These are phyloP conservation scores for Plicaturopsis crispa DNA, from an alignment of 768 basidiomycete species.

Conservation along the genomic window DNA sequence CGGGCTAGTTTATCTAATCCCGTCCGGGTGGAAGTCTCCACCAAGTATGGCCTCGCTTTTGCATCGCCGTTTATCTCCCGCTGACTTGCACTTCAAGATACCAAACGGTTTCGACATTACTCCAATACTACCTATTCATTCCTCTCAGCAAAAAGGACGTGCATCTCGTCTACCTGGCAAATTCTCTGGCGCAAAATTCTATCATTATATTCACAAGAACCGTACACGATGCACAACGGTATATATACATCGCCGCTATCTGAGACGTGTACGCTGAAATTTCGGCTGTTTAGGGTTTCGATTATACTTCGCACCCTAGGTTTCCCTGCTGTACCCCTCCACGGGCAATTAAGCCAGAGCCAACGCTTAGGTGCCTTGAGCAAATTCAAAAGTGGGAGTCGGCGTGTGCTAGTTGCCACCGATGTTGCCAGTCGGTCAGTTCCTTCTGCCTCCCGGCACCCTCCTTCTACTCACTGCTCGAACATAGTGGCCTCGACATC, in stretches of 20 bases:
- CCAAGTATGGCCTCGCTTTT: slow-evolving; percentile 57
- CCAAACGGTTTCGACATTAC: slow-evolving; percentile 89
- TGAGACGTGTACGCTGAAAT: not conserved
- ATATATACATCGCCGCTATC: too few species aligned
- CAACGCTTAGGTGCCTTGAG: slow-evolving; percentile 86
- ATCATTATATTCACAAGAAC: slow-evolving; percentile 97
- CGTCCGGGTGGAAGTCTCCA: slow-evolving; percentile 86
- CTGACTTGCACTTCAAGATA: slow-evolving; percentile 50
- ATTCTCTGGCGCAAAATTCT: slow-evolving; percentile 84
- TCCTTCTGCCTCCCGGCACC: not conserved
- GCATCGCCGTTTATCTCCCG: not conserved
- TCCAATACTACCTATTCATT: slow-evolving; percentile 94
- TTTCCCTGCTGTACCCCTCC: slow-evolving; percentile 92
- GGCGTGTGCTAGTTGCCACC: slow-evolving; percentile 88
- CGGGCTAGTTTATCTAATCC: slow-evolving; percentile 90
- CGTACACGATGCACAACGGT: slow-evolving; percentile 87
- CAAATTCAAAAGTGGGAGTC: slow-evolving; percentile 94
- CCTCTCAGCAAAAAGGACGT: slow-evolving; percentile 90
- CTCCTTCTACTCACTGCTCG: slow-evolving; percentile 4
- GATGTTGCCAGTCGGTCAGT: slow-evolving; percentile 89
- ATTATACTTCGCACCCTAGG: slow-evolving; percentile 87
- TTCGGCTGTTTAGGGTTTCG: slow-evolving; percentile 47
- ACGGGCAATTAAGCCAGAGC: slow-evolving; percentile 92
- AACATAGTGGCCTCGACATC: slow-evolving; percentile 81
- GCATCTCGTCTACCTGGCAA: slow-evolving; percentile 82